phyloP scores from a whole-genome alignment of 768 basidiomycete genomes.

The Pilatotrama ljubarskyi region DNA sequence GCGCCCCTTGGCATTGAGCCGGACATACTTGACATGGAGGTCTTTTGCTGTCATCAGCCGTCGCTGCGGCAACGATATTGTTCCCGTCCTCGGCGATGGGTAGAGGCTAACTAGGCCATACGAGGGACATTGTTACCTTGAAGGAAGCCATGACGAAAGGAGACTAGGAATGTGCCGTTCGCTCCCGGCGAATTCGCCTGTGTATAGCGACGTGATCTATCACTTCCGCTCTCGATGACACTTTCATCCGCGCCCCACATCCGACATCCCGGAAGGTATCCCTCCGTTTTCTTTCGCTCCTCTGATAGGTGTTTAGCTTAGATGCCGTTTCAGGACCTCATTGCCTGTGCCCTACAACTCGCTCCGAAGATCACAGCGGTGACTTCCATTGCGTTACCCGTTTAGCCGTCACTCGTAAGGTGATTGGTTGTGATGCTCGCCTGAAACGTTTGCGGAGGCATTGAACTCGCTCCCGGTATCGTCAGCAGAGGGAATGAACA shows the following conservation, averaged over 20 bases:
- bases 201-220: not conserved
- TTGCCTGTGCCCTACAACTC: not conserved
- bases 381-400: conserved; percentile 7
- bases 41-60: not conserved
- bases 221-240: not conserved
- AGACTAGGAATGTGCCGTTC: not conserved
- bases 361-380: not conserved
- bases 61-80: not conserved
- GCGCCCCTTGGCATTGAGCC: not conserved
- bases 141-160: not conserved
- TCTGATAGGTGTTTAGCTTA: not conserved
- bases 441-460: too few relatives aligned
- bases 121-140: too few relatives aligned
- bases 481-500: too few relatives aligned
- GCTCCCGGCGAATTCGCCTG: not conserved
- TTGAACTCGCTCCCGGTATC: too few relatives aligned
- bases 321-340: not conserved
- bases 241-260: not conserved
- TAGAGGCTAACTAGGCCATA: too few relatives aligned
- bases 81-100: not conserved
- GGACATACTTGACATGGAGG: not conserved
- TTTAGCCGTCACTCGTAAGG: not conserved
- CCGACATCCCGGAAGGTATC: not conserved
- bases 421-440: not conserved
- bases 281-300: not conserved